Conservation (phyloP, 164 flowering plant genomes). For the Vitis rupestris region DNA sequence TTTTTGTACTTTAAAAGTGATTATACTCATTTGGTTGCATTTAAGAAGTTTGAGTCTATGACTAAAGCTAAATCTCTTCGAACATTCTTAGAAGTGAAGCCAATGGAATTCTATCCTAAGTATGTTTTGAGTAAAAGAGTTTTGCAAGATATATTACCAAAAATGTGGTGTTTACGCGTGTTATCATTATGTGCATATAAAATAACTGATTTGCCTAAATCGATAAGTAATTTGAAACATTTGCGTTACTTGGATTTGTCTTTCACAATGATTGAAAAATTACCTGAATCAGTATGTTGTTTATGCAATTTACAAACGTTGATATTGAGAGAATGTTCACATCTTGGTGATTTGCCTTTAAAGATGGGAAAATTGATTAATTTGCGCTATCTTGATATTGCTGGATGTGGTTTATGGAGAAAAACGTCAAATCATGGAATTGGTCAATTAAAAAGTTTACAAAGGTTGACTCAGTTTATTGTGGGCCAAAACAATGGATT, state of each 20-base stretch:
- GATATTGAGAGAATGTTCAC: not conserved
- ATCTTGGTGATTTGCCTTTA: too few species aligned
- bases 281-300: not conserved
- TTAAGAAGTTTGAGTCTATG: too few species aligned
- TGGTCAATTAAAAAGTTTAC: too few species aligned
- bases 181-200: not conserved
- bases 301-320: not conserved
- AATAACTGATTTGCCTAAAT: not conserved
- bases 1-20: not conserved
- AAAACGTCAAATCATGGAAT: too few species aligned
- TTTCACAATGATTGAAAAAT: not conserved
- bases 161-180: not conserved
- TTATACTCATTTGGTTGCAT: not conserved
- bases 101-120: accelerated
- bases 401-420: too few species aligned
- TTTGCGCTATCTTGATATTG: too few species aligned
- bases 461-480: too few species aligned
- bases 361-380: too few species aligned
- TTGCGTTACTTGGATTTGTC: not conserved
- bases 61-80: not conserved
- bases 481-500: too few species aligned
- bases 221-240: not conserved
- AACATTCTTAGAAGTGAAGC: not conserved
- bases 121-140: not conserved
- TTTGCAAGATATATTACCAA: not conserved